Evolutionary conservation across 768 basidiomycete species (phyloP).

Genomic region (Boletales sp.): DNA sequence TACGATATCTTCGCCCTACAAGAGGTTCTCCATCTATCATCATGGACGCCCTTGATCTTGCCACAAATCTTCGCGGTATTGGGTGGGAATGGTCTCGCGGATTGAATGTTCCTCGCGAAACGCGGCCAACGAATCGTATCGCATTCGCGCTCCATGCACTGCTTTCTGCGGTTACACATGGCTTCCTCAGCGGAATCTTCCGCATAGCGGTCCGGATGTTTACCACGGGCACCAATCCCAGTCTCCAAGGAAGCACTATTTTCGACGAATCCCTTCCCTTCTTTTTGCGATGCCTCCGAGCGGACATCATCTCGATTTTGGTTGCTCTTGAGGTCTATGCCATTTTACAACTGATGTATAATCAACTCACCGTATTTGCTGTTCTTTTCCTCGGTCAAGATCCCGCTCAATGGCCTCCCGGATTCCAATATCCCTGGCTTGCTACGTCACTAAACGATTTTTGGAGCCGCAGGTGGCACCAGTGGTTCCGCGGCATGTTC

Average conservation of each 20-base stretch:
- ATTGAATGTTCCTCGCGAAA: neutral
- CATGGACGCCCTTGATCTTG: neutral
- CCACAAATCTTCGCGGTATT: neutral
- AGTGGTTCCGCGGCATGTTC: neutral
- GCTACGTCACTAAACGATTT: neutral
- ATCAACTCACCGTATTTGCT: neutral
- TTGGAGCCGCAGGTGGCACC: neutral
- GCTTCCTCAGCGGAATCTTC: neutral
- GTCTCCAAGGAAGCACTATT: neutral
- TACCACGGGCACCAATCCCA: neutral
- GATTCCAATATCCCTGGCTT: neutral
- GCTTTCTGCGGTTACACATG: neutral
- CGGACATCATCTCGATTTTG: neutral
- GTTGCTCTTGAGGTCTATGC: neutral
- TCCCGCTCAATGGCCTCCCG: neutral
- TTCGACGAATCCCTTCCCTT: neutral
- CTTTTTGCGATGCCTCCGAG: neutral
- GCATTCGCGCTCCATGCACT: neutral
- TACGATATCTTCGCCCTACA: neutral
- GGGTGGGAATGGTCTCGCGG: neutral
- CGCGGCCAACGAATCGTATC: neutral
- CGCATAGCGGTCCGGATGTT: neutral
- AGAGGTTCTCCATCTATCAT: neutral
- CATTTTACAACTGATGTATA: neutral
- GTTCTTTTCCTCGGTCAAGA: neutral